These are phyloP conservation scores for Melaleuca quinquenervia DNA, from an alignment of 345 rosid species.

Conservation along the genomic window DNA sequence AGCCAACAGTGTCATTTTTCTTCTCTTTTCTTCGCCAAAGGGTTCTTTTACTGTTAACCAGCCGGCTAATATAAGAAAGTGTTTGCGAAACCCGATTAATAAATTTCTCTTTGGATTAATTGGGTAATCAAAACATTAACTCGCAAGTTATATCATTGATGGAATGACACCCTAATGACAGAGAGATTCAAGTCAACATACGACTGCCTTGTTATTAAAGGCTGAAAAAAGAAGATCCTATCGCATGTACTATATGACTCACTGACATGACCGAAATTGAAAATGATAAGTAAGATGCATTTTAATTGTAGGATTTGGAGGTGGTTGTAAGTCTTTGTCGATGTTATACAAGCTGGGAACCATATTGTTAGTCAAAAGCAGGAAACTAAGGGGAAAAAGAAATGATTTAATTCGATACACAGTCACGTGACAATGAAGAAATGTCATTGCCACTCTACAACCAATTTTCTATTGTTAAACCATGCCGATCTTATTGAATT, in stretches of 20 bases:
- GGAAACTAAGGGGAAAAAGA: no score
- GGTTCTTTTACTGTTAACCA: background rate
- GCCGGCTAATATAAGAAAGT: background rate
- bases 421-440: background rate
- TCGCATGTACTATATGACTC: background rate
- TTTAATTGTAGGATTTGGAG: background rate
- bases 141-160: background rate
- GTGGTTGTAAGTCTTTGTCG: background rate
- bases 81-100: background rate
- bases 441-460: background rate
- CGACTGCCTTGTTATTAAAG: background rate
- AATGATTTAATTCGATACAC: background rate
- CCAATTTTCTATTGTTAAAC: background rate
- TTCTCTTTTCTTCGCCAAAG: fast-evolving
- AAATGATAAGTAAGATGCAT: background rate
- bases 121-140: background rate
- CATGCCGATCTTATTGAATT: background rate
- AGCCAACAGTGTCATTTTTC: no score
- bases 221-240: background rate
- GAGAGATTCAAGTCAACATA: background rate
- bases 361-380: background rate
- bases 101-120: background rate
- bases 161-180: background rate
- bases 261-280: background rate
- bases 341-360: background rate